Percentiles rank a stretch among this genome's conserved stretches.
Conservation (phyloP, 129 eudicot genomes). For the sunflower (Helianthus annuus) region DNA sequence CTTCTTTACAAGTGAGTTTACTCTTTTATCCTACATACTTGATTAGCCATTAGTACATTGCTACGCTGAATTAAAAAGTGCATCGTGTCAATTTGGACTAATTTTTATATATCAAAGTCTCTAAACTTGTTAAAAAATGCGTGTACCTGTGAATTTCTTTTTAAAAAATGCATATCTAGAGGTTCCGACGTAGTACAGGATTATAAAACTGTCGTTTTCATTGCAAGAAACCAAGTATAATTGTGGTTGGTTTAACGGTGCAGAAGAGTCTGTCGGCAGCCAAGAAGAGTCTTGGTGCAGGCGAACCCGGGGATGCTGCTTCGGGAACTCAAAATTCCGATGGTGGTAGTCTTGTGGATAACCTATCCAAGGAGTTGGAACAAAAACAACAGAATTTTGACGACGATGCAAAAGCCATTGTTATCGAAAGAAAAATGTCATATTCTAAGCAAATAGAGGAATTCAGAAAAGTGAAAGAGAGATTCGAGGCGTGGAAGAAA, state of each 20-base stretch:
- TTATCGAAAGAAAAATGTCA: conserved; percentile 32
- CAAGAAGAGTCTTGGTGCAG: conserved; percentile 54
- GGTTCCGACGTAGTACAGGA: no score
- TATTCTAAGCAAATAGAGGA: conserved; percentile 52
- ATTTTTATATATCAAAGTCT: no score
- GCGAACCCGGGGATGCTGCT: conserved; percentile 43
- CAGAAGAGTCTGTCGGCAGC: conserved; percentile 61
- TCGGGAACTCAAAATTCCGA: conserved; percentile 46
- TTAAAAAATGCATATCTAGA: no score
- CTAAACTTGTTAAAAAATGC: no score
- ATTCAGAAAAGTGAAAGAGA: conserved; percentile 48
- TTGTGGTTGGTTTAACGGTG: conserved; percentile 15
- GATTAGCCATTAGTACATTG: neutral
- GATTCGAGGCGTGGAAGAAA: conserved; percentile 70
- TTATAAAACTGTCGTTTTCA: no score
- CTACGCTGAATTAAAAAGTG: conserved; percentile 2
- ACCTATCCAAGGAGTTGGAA: conserved; percentile 61
- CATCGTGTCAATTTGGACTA: neutral
- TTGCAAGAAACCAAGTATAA: neutral
- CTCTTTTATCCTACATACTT: conserved; percentile 4
- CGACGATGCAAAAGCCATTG: conserved; percentile 52
- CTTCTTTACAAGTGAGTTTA: conserved; percentile 78
- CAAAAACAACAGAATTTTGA: conserved; percentile 59
- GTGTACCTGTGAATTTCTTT: no score
- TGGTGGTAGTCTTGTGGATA: conserved; percentile 35